A percentile compares a stretch with the other conserved stretches of the same genome.
phyloP scores from a whole-genome alignment of 805 yeast species.

The Wickerhamomyces chambardii region DNA sequence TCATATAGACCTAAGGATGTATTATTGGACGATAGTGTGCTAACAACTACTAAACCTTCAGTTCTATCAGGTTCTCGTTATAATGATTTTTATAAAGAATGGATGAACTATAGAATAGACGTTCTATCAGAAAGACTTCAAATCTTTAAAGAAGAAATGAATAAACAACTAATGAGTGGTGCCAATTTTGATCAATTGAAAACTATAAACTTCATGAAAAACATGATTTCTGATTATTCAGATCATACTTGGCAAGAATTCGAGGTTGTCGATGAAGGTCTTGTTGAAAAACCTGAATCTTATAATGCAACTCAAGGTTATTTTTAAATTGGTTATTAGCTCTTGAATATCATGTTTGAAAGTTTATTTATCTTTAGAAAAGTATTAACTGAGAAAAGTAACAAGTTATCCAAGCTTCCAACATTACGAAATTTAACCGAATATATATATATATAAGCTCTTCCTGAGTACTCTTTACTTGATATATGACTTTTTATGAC shows the following conservation, averaged over 20 bases:
- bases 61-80: slow-evolving; percentile 24
- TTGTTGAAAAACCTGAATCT: slow-evolving; percentile 15
- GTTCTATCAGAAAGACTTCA: slow-evolving; percentile 23
- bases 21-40: slow-evolving; percentile 27
- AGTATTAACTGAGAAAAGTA: no score
- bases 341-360: no score
- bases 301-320: slow-evolving; percentile 9
- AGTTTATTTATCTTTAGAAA: no score
- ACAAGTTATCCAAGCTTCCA: no score
- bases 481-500: no score
- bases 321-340: no score
- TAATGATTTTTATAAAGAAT: slow-evolving; percentile 30
- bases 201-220: slow-evolving; percentile 21
- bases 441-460: no score
- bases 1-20: slow-evolving; percentile 32
- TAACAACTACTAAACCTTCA: slow-evolving; percentile 32
- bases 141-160: slow-evolving; percentile 16
- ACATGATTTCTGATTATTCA: slow-evolving; percentile 18
- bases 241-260: slow-evolving; percentile 25
- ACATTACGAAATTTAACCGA: no score
- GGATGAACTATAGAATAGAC: slow-evolving; percentile 28
- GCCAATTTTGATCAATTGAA: slow-evolving; percentile 26
- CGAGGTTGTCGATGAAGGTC: slow-evolving; percentile 22
- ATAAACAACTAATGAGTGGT: slow-evolving; percentile 14
- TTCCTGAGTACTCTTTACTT: no score